Conservation (phyloP, 768 basidiomycete genomes). For the Clavulina sp. region DNA sequence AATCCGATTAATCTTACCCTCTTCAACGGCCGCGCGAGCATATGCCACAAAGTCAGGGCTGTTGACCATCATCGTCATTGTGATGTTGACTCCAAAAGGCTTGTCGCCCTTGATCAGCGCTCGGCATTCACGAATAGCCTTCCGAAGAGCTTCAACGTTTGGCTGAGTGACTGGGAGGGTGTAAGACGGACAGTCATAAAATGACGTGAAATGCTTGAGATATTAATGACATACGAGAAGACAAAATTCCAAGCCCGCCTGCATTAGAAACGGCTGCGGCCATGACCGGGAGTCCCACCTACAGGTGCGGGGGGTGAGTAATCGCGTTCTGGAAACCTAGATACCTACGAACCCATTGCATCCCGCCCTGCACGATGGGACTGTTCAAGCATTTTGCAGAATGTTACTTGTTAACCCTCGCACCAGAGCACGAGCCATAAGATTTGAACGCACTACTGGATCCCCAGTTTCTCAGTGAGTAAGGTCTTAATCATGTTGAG, state of each 20-base stretch:
- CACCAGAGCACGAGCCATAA: background rate
- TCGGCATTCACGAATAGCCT: slow-evolving; percentile 63
- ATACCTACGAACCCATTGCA: slow-evolving; percentile 54
- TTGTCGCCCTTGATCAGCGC: slow-evolving; percentile 40
- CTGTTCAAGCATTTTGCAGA: slow-evolving; percentile 6
- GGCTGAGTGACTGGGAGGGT: slow-evolving; percentile 82
- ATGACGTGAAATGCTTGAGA: slow-evolving; percentile 1
- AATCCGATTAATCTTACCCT: slow-evolving; percentile 32
- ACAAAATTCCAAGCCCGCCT: slow-evolving; percentile 49
- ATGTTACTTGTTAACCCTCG: background rate
- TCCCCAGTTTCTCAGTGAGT: slow-evolving; percentile 16
- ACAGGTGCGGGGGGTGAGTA: slow-evolving; percentile 15
- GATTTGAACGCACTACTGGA: slow-evolving; percentile 8
- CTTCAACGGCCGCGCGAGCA: slow-evolving; percentile 64
- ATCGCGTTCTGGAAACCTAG: background rate
- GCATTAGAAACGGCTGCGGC: slow-evolving; percentile 68
- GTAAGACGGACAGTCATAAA: slow-evolving; percentile 21
- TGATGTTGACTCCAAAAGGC: slow-evolving; percentile 39
- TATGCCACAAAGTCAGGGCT: slow-evolving; percentile 83
- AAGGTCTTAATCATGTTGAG: slow-evolving; percentile 14
- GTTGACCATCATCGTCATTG: slow-evolving; percentile 67
- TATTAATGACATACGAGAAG: background rate
- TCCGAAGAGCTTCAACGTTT: slow-evolving; percentile 57
- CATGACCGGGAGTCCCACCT: slow-evolving; percentile 66
- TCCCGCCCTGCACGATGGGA: slow-evolving; percentile 73